Base-by-base conservation (phyloP, 495 filamentous ascomycete species). In the Lophium mytilinum region DNA sequence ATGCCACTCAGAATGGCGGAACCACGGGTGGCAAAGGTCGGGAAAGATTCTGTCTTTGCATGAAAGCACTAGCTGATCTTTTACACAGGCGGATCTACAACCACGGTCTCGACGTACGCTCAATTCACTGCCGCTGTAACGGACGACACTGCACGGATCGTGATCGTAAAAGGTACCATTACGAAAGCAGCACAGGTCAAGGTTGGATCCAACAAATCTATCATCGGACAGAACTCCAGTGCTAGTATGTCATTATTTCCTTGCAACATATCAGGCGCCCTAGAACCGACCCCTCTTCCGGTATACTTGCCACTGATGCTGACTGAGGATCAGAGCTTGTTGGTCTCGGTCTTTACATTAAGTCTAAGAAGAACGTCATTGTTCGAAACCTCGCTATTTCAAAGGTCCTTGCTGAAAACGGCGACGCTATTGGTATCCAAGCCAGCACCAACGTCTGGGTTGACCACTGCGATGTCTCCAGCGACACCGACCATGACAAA, bases 401-500 rank as follows among this genome's bases (percentile, higher is more conserved):
- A 34, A 83, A 84, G 36, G 82, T 85, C 15, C 61, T 76, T 4
- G 81, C 6, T 30, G 24, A 2, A 3, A 30, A 79, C 6, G 82
- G 81, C 19, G 84, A 87, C 66, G 80, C 76, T 21, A 76, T 87
- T 59, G 77, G 71, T 45, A 76, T 86, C 39, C 75, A 78, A 52
- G 60, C 73, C 60, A 51, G 69, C n/a, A 81, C 69, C 57, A 85
- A 86, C 53, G 74, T 87, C 39, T 86, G 83, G 83, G 72, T 87
- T 35, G 84, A 88, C 68, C 83, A 87, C 68, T 76, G 75, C 69
- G 83, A 88, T 62, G 73, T 88, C 11, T 79, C 77, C 30, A 81
- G 78, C 34, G 66, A 75, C 64, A 55, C 69, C 4, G 56, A 61
- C 50, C 57, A 65, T 14, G 70, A 63, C 52, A 66, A 71, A 67